Evolutionary conservation across 257 asterid species (phyloP).

Genomic region (Verbascum thapsus): DNA sequence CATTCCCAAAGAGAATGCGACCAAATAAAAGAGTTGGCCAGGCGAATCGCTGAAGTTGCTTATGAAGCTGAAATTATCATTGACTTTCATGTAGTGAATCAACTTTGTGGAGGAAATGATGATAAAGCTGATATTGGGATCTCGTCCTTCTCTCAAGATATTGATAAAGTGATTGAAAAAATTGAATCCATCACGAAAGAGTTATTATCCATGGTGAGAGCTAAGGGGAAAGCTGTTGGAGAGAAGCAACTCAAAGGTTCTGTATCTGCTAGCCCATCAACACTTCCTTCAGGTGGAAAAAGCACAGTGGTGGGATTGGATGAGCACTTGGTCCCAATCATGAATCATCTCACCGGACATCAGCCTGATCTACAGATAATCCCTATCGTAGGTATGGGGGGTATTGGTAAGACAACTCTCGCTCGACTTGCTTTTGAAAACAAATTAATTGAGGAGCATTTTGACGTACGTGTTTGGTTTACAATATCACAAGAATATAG

Average conservation of each 20-base stretch:
- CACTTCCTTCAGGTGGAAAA: neutral
- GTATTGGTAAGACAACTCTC: conserved; percentile 29
- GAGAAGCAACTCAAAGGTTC: neutral
- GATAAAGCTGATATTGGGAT: no score
- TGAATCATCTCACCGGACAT: neutral
- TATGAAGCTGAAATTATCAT: conserved; percentile 30
- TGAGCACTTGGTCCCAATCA: neutral
- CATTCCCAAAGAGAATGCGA: neutral
- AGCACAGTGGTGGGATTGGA: neutral
- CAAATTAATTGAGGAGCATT: neutral
- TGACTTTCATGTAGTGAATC: no score
- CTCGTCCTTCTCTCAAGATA: neutral
- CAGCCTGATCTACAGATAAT: neutral
- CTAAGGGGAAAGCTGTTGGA: no score
- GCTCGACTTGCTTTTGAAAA: neutral
- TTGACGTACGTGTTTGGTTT: conserved; percentile 18
- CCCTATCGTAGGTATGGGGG: conserved; percentile 26
- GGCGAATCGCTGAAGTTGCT: conserved; percentile 23
- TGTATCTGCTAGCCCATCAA: no score
- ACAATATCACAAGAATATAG: conserved; percentile 9
- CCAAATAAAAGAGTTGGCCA: conserved; percentile 20
- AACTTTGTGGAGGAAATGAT: no score
- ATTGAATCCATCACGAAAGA: conserved; percentile 21
- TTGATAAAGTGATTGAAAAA: neutral
- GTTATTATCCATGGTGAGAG: neutral